Evolutionary conservation across 2,329 filamentous ascomycete species (phyloP).

Genomic region (Apiospora arundinis): DNA sequence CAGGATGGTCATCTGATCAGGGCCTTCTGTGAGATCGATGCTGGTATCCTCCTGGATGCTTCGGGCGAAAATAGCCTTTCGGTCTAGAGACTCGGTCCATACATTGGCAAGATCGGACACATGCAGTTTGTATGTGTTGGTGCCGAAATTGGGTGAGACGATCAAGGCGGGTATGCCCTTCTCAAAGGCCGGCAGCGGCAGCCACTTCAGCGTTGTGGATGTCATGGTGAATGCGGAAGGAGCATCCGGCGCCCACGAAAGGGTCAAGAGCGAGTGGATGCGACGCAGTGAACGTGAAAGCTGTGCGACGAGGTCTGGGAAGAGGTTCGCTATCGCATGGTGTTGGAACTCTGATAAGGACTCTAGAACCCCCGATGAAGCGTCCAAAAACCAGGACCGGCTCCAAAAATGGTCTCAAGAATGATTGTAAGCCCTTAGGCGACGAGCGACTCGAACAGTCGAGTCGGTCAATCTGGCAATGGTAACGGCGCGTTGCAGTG

Average conservation of each 20-base stretch:
- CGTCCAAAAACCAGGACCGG: not conserved
- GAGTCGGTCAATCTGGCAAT: not conserved
- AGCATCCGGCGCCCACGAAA: not conserved
- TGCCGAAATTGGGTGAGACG: slow-evolving; percentile 62
- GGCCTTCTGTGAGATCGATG: slow-evolving; percentile 72
- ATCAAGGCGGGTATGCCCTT: slow-evolving; percentile 64
- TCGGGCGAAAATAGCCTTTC: slow-evolving; percentile 66
- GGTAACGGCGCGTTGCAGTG: slow-evolving; percentile 3
- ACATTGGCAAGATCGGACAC: slow-evolving; percentile 76
- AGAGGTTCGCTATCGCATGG: not conserved
- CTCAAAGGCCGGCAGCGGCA: slow-evolving; percentile 51
- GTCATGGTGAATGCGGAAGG: not conserved
- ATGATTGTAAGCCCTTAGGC: not conserved
- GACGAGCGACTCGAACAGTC: not conserved
- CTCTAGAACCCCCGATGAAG: too few relatives aligned
- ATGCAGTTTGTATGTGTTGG: slow-evolving; percentile 66
- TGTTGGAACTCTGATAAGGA: too few relatives aligned
- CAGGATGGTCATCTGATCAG: slow-evolving; percentile 71
- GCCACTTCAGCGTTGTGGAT: slow-evolving; percentile 44
- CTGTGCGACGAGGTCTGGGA: not conserved
- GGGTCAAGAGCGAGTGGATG: not conserved
- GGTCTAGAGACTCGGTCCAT: slow-evolving; percentile 72
- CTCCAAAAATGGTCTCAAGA: not conserved
- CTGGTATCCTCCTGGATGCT: slow-evolving; percentile 68
- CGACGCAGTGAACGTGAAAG: not conserved